Percentiles rank a stretch among this genome's conserved stretches.
Evolutionary conservation across 345 rosid genomes (phyloP).

Genomic region (Eutrema yunnanense): DNA sequence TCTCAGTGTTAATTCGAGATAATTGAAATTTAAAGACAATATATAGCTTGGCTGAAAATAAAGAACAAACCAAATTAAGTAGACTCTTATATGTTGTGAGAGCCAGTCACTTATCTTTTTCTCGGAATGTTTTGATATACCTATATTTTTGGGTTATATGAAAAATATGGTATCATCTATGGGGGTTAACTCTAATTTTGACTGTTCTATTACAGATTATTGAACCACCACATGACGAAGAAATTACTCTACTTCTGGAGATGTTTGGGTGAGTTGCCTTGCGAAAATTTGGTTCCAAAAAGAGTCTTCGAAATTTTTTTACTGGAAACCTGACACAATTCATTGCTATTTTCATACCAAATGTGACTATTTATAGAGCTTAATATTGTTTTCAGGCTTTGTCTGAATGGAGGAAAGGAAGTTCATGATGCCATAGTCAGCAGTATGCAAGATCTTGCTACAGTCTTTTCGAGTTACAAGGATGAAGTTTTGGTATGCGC

Average conservation of each 20-base stretch:
- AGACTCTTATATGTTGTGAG: neutral
- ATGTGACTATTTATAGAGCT: slow-evolving; percentile 4
- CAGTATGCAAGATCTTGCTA: slow-evolving; percentile 88
- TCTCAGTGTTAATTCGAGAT: neutral
- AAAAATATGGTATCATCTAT: neutral
- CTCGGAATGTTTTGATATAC: neutral
- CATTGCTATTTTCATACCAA: slow-evolving; percentile 2
- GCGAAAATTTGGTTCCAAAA: neutral
- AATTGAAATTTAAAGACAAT: neutral
- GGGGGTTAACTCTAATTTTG: neutral
- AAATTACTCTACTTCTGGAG: slow-evolving; percentile 76
- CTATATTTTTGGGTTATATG: slow-evolving; percentile 1
- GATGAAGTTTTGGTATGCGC: slow-evolving; percentile 93
- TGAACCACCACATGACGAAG: slow-evolving; percentile 90
- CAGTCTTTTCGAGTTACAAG: slow-evolving; percentile 69
- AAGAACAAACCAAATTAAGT: neutral
- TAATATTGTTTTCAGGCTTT: slow-evolving; percentile 43
- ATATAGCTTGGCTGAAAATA: neutral
- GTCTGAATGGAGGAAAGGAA: slow-evolving; percentile 92
- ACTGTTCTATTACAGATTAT: slow-evolving; percentile 60
- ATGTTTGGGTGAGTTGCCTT: slow-evolving; percentile 63
- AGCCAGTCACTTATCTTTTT: neutral
- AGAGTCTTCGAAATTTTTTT: too few species aligned
- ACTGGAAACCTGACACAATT: neutral
- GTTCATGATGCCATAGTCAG: slow-evolving; percentile 88